Conservation (phyloP, 768 basidiomycete species). For the Leucosporidium yakuticum region DNA sequence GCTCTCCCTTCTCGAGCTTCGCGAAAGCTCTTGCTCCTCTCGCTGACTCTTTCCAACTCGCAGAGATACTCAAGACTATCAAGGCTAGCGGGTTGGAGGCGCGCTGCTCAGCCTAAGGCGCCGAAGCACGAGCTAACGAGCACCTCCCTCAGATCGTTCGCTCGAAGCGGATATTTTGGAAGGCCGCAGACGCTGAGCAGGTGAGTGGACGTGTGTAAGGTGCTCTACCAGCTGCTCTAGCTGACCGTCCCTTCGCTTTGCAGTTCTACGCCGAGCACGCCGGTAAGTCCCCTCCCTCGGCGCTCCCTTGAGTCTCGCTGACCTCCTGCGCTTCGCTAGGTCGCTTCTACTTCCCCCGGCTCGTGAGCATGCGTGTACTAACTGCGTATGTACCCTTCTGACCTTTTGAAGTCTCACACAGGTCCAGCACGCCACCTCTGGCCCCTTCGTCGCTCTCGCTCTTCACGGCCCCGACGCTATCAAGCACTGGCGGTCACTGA, state of each 20-base stretch:
- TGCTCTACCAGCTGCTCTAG: too few relatives aligned
- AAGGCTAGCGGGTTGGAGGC: conserved; percentile 31
- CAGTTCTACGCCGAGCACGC: conserved; percentile 37
- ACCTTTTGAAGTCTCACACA: not conserved
- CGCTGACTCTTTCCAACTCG: not conserved
- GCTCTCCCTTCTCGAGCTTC: too few relatives aligned
- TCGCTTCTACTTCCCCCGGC: conserved; percentile 38
- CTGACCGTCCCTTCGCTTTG: not conserved
- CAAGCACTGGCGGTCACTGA: conserved; percentile 28
- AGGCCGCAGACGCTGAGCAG: conserved; percentile 25
- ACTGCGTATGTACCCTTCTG: not conserved
- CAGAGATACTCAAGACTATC: conserved; percentile 28
- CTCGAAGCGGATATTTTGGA: conserved; percentile 34
- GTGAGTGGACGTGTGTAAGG: not conserved
- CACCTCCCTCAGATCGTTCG: conserved; percentile 30
- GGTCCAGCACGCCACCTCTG: conserved; percentile 34
- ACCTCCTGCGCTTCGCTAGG: conserved; percentile 6
- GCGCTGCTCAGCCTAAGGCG: not conserved
- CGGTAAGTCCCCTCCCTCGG: conserved; percentile 11
- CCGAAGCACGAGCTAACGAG: not conserved
- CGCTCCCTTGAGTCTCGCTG: not conserved
- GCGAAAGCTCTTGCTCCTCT: not conserved
- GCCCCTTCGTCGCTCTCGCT: conserved; percentile 35
- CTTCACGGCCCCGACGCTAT: conserved; percentile 33
- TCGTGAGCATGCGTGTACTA: conserved; percentile 1